Base-by-base conservation (phyloP, 2,329 filamentous ascomycete genomes). In the Helminthosporium solani region DNA sequence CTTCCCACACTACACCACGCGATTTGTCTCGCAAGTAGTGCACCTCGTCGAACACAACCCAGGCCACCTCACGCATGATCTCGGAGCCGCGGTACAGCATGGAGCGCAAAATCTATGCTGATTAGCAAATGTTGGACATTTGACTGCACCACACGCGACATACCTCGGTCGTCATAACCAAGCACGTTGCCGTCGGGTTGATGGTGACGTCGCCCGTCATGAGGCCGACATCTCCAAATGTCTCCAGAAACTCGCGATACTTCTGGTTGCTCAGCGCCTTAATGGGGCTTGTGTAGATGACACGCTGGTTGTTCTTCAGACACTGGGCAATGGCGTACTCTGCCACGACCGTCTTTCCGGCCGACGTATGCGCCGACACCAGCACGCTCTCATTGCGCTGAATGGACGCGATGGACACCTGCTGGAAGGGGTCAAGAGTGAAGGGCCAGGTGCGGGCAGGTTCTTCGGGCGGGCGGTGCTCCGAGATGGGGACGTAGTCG, bases 171-270 rank as follows among this genome's bases (percentile, higher is more conserved):
- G 94, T 99, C 94, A 99, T 99, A 63, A 99, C 94, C 47, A 99
- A 77, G 70, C 94, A 99, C 49, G 91, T 97, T 12, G 94, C 94
- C 3, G 94, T 97, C 3, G 95, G 95, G 70, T 99, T 99, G 73
- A 99, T 99, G 19, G 94, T 99, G 53, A 97, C 92, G 80, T 99
- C 94, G 64, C 94, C 94, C 4, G 94, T 99, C 92, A 99, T 97
- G 51, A 99, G 78, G 47, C 94, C 94, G 41, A 96, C 92, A 67
- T 99, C 94, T 48, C 91, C 92, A 74, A 99, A 99, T 48, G 96
- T 89, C 33, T 88, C 89, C 58, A 88, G 85, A 70, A 99, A 99
- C 67, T 99, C 94, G 76, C 94, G 82, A 70, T 95, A 99, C 70
- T 99, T 99, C 67, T 99, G 94, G 73, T 99, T 99, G 73, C 91